Conservation (phyloP, 331 rosid species). For the Rosa hybrid region DNA sequence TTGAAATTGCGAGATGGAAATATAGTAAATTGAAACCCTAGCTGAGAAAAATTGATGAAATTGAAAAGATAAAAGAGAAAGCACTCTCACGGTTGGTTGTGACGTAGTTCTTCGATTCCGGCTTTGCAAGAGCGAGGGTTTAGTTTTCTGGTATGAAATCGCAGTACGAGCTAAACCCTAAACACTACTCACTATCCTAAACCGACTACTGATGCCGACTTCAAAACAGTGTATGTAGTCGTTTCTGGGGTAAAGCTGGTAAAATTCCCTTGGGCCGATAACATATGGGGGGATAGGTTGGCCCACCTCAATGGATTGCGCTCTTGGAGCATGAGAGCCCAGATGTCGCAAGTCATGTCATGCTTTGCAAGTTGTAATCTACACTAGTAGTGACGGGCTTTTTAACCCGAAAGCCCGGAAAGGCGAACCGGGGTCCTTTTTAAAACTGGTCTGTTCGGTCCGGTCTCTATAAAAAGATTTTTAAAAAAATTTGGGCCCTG, state of each 20-base stretch:
- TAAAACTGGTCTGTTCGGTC: too few species aligned
- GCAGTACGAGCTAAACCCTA: constrained; percentile 4
- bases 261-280: neutral
- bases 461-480: too few species aligned
- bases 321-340: neutral
- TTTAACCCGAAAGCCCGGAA: too few species aligned
- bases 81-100: neutral
- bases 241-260: neutral
- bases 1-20: neutral
- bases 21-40: neutral
- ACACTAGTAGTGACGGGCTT: too few species aligned
- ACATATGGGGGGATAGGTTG: neutral
- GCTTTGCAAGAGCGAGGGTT: too few species aligned
- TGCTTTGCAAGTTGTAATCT: too few species aligned
- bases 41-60: neutral
- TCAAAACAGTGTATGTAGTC: neutral
- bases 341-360: too few species aligned
- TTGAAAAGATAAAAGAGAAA: neutral
- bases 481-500: too few species aligned
- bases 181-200: neutral
- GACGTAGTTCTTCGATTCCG: neutral
- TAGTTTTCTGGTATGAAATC: neutral
- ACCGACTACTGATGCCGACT: neutral
- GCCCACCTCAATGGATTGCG: neutral
- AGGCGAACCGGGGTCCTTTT: too few species aligned